phyloP scores from a whole-genome alignment of 1,139 yeast genomes.

The Yamadazyma friedrichii region DNA sequence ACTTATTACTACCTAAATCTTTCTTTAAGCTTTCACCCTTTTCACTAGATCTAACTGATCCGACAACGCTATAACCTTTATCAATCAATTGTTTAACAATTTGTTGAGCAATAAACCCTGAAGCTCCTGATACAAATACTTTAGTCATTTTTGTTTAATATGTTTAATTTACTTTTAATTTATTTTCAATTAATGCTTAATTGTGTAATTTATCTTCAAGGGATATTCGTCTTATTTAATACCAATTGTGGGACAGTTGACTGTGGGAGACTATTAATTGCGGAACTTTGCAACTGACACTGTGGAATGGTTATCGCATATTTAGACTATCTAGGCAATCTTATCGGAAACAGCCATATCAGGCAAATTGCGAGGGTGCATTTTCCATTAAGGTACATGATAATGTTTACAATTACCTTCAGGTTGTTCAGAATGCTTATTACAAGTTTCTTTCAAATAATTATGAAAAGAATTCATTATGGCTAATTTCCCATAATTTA shows the following conservation, averaged over 20 bases:
- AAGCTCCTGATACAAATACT: constrained; percentile 38
- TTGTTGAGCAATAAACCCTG: constrained; percentile 40
- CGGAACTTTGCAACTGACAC: no score
- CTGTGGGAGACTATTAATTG: not conserved
- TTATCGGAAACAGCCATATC: not conserved
- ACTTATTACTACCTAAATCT: constrained; percentile 30
- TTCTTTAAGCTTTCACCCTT: constrained; percentile 47
- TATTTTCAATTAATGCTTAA: no score
- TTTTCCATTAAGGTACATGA: no score
- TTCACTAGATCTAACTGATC: constrained; percentile 54
- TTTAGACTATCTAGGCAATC: not conserved
- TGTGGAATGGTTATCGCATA: not conserved
- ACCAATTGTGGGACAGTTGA: no score
- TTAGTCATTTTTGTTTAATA: constrained; percentile 5
- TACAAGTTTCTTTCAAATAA: not conserved
- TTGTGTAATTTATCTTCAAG: no score
- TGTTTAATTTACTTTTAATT: not conserved
- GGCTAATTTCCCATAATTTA: constrained; percentile 4
- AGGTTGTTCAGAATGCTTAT: no score
- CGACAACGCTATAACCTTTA: constrained; percentile 52
- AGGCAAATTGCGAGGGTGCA: no score
- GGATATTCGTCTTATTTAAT: no score
- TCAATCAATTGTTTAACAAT: constrained; percentile 25
- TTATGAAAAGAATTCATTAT: not conserved
- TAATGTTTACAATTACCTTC: no score